Conservation (phyloP, 2,329 filamentous ascomycete genomes). For the Bipolaris bicolor region DNA sequence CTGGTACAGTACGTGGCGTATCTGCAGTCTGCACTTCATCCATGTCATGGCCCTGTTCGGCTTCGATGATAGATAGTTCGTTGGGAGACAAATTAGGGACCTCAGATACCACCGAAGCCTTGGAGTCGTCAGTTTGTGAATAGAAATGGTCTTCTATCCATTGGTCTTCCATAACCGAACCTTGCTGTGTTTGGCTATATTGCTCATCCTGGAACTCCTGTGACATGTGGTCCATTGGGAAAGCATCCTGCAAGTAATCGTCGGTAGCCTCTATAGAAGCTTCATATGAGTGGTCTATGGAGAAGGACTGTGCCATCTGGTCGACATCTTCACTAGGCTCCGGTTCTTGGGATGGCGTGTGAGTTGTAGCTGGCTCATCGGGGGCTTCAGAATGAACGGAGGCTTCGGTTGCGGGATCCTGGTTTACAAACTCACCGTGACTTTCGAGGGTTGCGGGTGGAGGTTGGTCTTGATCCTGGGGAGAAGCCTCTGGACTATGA, state of each 20-base stretch:
- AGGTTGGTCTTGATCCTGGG: background rate
- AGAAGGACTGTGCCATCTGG: background rate
- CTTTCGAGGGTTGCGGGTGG: conserved; percentile 6
- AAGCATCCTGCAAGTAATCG: conserved; percentile 15
- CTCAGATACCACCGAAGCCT: background rate
- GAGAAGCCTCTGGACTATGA: background rate
- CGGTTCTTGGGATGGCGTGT: conserved; percentile 9
- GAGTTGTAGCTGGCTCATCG: conserved; percentile 7
- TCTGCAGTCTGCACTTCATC: conserved; percentile 27
- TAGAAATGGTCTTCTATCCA: conserved; percentile 35
- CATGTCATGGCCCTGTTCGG: conserved; percentile 30
- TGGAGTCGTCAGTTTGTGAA: conserved; percentile 12
- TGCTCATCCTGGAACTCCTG: conserved; percentile 4
- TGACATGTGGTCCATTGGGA: conserved; percentile 2
- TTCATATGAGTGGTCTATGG: conserved; percentile 9
- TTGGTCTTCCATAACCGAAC: conserved; percentile 39
- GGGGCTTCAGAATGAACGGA: background rate
- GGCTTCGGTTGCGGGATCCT: conserved; percentile 13
- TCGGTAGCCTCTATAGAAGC: conserved; percentile 13
- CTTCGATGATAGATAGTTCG: conserved; percentile 25
- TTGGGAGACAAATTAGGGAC: background rate
- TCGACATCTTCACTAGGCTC: background rate
- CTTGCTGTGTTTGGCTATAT: conserved; percentile 5
- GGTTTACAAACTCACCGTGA: conserved; percentile 19
- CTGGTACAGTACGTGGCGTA: conserved; percentile 34